A percentile compares a stretch with the other conserved stretches of the same genome.
phyloP scores from a whole-genome alignment of 768 basidiomycete species.

The Bullera alba region DNA sequence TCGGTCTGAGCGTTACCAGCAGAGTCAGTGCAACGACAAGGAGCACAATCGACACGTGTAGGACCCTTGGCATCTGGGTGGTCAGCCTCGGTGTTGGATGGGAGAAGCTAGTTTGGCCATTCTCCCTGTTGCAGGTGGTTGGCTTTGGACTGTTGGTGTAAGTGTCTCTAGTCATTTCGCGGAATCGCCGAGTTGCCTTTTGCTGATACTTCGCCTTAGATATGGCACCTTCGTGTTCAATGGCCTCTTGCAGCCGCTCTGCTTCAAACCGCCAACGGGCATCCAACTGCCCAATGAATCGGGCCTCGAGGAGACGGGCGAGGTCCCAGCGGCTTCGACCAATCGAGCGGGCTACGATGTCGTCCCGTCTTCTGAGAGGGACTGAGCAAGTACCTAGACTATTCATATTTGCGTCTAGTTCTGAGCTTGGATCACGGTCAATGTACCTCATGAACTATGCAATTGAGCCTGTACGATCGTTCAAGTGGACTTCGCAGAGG shows the following conservation, averaged over 20 bases:
- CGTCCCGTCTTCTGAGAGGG: conserved; percentile 44
- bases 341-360: conserved; percentile 77
- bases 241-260: conserved; percentile 65
- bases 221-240: conserved; percentile 96
- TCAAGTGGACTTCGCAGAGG: no score
- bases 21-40: conserved; percentile 89
- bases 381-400: background rate
- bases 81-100: conserved; percentile 82
- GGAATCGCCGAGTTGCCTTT: conserved; percentile 5
- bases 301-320: conserved; percentile 73
- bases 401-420: background rate
- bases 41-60: conserved; percentile 79
- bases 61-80: conserved; percentile 89
- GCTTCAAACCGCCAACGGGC: conserved; percentile 53
- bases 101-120: conserved; percentile 76
- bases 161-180: conserved; percentile 1
- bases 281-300: conserved; percentile 57
- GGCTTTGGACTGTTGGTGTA: conserved; percentile 86
- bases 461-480: no score
- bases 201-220: no score
- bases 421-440: background rate
- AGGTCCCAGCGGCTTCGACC: conserved; percentile 59
- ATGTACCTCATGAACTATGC: background rate
- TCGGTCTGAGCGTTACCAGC: conserved; percentile 83
- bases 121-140: conserved; percentile 69